Conservation (phyloP, 306 rosid genomes). For the Cucurbita moschata region DNA sequence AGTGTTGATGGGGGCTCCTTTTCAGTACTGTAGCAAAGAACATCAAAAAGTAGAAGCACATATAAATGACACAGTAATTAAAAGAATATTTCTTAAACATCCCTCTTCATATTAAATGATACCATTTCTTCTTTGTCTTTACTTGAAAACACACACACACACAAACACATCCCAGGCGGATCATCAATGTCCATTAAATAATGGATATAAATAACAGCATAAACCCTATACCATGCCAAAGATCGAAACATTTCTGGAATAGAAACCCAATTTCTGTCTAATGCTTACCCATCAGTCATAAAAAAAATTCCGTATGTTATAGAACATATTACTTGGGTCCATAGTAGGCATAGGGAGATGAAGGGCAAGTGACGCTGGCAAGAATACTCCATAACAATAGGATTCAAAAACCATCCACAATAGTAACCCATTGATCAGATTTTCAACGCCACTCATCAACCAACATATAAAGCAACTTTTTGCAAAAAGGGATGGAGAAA, state of each 20-base stretch:
- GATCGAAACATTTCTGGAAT: not conserved
- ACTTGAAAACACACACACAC: no score
- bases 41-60: slow-evolving; percentile 7
- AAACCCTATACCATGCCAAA: not conserved
- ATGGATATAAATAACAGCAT: not conserved
- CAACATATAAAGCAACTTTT: not conserved
- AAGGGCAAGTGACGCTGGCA: not conserved
- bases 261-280: not conserved
- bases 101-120: not conserved
- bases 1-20: slow-evolving; percentile 93
- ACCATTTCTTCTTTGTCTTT: not conserved
- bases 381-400: not conserved
- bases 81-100: not conserved
- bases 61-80: not conserved
- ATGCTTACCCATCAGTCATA: not conserved
- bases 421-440: not conserved
- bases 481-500: not conserved
- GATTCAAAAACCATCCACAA: not conserved
- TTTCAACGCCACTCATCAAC: not conserved
- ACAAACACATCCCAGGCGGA: not conserved
- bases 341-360: not conserved
- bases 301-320: not conserved
- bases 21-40: slow-evolving; percentile 35
- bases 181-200: not conserved
- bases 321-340: not conserved